Evolutionary conservation across 495 filamentous ascomycete genomes (phyloP).

Genomic region (Neurospora sp.): DNA sequence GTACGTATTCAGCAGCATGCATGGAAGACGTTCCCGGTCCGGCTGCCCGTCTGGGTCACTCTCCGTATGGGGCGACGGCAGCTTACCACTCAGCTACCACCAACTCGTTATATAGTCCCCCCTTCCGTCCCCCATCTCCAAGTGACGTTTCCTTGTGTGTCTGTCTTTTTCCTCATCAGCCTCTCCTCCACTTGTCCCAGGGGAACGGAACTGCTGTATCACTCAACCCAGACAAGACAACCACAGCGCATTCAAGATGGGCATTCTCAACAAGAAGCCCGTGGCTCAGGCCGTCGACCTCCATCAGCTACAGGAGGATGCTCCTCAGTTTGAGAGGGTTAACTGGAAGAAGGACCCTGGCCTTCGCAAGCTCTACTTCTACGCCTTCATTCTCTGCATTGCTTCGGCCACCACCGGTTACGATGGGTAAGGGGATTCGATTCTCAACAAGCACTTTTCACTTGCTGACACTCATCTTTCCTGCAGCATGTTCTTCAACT

Average conservation of each 20-base stretch:
- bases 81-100: background rate
- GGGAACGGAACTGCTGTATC: constrained; percentile 12
- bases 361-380: constrained; percentile 52
- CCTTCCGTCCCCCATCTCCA: background rate
- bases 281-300: constrained; percentile 15
- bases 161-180: constrained; percentile 8
- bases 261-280: constrained; percentile 27
- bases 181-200: constrained; percentile 9
- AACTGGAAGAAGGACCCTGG: constrained; percentile 50
- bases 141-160: constrained; percentile 3
- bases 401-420: constrained; percentile 58
- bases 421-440: constrained; percentile 39
- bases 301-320: constrained; percentile 36
- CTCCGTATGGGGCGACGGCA: background rate
- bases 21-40: constrained; percentile 15
- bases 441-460: background rate
- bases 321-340: constrained; percentile 48
- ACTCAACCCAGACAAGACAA: constrained; percentile 4
- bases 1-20: background rate
- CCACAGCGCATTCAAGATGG: constrained; percentile 14
- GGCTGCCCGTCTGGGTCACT: constrained; percentile 14
- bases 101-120: constrained; percentile 14
- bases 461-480: constrained; percentile 6
- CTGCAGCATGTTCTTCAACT: constrained; percentile 44
- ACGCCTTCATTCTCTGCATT: constrained; percentile 46